phyloP scores from a whole-genome alignment of 352 stramenopile species.

The Pythium dissotocum region DNA sequence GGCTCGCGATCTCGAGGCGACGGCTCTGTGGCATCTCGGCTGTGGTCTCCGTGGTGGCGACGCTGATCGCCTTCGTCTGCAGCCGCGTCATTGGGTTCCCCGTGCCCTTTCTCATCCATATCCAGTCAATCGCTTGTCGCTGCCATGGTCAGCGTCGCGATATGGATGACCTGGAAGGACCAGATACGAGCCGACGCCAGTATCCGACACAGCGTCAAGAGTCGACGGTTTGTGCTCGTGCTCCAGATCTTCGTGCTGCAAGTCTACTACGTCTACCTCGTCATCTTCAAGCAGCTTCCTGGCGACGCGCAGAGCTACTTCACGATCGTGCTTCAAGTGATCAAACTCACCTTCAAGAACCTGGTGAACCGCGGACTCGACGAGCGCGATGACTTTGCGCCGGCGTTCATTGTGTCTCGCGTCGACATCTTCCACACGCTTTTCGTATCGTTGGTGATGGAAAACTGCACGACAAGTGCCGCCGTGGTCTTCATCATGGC shows the following conservation, averaged over 20 bases:
- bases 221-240: background rate
- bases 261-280: background rate
- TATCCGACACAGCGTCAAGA: background rate
- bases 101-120: background rate
- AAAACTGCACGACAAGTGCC: background rate
- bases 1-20: background rate
- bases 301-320: background rate
- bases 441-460: conserved; percentile 18
- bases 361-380: background rate
- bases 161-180: background rate
- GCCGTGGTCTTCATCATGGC: conserved; percentile 9
- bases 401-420: conserved; percentile 9
- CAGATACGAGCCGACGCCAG: background rate
- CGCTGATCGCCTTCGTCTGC: background rate
- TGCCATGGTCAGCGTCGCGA: background rate
- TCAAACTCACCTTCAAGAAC: conserved; percentile 21
- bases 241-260: background rate
- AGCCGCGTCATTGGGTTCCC: background rate
- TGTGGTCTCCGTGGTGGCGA: background rate
- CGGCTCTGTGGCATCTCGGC: background rate
- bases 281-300: background rate
- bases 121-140: background rate
- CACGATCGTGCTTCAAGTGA: background rate
- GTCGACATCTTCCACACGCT: conserved; percentile 24
- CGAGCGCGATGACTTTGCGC: conserved; percentile 8